phyloP scores from a whole-genome alignment of 176 grass and related monocot species.

The Phoenix dactylifera region DNA sequence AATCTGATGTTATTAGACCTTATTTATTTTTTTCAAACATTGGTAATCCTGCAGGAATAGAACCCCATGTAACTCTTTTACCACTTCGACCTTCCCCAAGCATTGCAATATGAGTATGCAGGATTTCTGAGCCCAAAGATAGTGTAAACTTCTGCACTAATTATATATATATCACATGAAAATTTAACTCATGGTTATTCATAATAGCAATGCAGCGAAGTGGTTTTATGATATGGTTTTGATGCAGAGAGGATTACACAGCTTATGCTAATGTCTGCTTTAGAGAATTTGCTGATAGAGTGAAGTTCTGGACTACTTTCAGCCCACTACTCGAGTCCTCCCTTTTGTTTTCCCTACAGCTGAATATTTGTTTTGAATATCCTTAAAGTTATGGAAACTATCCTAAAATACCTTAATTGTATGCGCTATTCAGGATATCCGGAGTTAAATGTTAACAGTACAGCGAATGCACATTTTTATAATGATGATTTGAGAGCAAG shows the following conservation, averaged over 20 bases:
- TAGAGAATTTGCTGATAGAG: slow-evolving; percentile 54
- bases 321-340: too few relatives aligned
- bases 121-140: slow-evolving; percentile 53
- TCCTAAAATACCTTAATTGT: too few relatives aligned
- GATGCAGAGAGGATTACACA: slow-evolving; percentile 56
- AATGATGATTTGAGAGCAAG: slow-evolving; percentile 1
- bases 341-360: neutral
- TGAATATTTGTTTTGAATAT: too few relatives aligned
- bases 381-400: too few relatives aligned
- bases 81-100: slow-evolving; percentile 69
- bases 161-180: neutral
- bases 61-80: slow-evolving; percentile 65
- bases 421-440: neutral
- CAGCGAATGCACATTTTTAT: neutral
- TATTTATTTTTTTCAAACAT: neutral
- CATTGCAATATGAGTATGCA: slow-evolving; percentile 51
- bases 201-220: neutral
- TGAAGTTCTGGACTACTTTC: slow-evolving; percentile 60
- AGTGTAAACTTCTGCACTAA: slow-evolving; percentile 20
- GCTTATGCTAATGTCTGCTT: slow-evolving; percentile 66
- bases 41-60: slow-evolving; percentile 34
- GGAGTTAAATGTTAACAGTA: neutral
- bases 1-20: neutral
- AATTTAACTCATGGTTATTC: neutral
- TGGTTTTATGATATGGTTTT: neutral